Base-by-base conservation (phyloP, 345 rosid species). In the Pelargonium nanum region DNA sequence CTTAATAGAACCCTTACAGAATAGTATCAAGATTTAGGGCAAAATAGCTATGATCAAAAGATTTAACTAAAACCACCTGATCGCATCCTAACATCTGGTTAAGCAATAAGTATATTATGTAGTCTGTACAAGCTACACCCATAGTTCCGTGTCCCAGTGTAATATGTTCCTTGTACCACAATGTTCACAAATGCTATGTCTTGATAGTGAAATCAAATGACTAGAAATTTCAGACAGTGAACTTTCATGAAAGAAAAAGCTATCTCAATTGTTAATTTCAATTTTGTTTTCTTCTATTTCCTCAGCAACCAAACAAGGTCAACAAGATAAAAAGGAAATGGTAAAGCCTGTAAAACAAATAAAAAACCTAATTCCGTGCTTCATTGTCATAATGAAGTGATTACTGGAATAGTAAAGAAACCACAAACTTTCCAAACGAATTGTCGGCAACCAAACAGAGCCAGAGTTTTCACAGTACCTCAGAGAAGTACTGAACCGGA, bases 401-500 rank as follows among this genome's bases (percentile, higher is more conserved):
- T 15, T 4, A 9, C 10, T 48, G 52, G 52, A 48, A 2, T 13
- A 17, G 19, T 17, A 51, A 19, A 51, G 1, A 51, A 51, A 17
- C 19, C 54, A 19, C 54, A 51, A 5, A 34, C 45, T 9, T 5
- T 34, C 45, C 45, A 19, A 19, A 5, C 60, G 19, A 57, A 10
- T 51, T 51, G 21, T 51, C 54, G 20, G 53, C 44, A 32, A 26
- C 61, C 48, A 62, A 65, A 51, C 65, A 28, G 32, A 28, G 21
- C 4, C 8, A 10, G 9, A 52, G 26, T 13, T 15, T 63, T 12
- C 44, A n/a, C 8, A 26, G 32, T 63, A 79, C 83, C 83, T 76
- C 70, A 12, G 68, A 26, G 4, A 55, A 62, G 65, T 24, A 62
- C 58, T 54, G 78, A 60, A 62, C 77, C 26, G 67, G 63, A 30